phyloP scores from a whole-genome alignment of 2,329 filamentous ascomycete species.

The Iodosphaeria phyllophila region DNA sequence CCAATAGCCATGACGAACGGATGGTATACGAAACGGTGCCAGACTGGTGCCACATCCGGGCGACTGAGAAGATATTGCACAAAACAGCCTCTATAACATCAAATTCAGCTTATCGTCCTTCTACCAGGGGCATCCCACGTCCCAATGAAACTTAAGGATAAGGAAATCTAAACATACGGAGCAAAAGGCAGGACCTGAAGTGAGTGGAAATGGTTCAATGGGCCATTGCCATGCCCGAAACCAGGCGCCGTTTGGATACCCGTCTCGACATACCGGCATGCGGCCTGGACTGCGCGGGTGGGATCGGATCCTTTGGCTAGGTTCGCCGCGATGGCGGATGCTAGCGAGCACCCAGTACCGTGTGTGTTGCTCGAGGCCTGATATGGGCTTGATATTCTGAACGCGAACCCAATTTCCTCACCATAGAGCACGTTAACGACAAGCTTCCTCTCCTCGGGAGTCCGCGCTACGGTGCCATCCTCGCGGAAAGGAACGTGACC shows the following conservation, averaged over 20 bases:
- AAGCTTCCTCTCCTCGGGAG: constrained; percentile 37
- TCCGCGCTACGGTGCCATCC: constrained; percentile 37
- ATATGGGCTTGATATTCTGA: constrained; percentile 54
- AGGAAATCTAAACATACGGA: constrained; percentile 24
- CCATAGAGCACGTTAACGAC: constrained; percentile 68
- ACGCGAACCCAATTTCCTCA: constrained; percentile 27
- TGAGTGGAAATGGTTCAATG: constrained; percentile 66
- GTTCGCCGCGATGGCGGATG: constrained; percentile 66
- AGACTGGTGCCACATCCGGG: constrained; percentile 53
- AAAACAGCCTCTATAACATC: constrained; percentile 46
- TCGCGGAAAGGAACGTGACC: constrained; percentile 67
- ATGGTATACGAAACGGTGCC: constrained; percentile 64
- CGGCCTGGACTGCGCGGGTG: constrained; percentile 41
- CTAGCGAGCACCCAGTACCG: constrained; percentile 85
- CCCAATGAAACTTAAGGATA: not conserved
- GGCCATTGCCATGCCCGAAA: constrained; percentile 49
- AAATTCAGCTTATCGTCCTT: too few relatives aligned
- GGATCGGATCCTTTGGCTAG: constrained; percentile 40
- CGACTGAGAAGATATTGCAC: constrained; percentile 66
- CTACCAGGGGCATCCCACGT: too few relatives aligned
- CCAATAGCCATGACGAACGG: constrained; percentile 66
- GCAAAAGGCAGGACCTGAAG: constrained; percentile 48
- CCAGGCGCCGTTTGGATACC: constrained; percentile 47
- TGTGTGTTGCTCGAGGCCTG: constrained; percentile 67
- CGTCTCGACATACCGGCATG: constrained; percentile 52